These are phyloP conservation scores for Vickermania ingenoplastis DNA, from an alignment of 208 protist genomes.

Conservation along the genomic window DNA sequence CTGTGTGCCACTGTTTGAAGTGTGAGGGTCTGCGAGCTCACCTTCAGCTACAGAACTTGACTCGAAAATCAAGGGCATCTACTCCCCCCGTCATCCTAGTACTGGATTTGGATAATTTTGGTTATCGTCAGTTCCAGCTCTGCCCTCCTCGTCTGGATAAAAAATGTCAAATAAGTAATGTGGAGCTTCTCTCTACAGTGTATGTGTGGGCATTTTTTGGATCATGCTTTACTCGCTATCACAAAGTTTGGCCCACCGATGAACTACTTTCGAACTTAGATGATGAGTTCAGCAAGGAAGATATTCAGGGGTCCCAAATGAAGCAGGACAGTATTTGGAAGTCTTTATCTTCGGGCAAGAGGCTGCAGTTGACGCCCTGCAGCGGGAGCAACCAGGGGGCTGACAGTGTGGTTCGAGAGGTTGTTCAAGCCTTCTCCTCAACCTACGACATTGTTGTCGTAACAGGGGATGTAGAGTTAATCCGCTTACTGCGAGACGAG, in stretches of 20 bases:
- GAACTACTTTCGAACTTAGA: slow-evolving; percentile 9
- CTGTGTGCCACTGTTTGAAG: slow-evolving; percentile 59
- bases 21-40: slow-evolving; percentile 62
- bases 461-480: slow-evolving; percentile 43
- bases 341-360: slow-evolving; percentile 15
- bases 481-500: slow-evolving; percentile 17
- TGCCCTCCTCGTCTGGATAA: slow-evolving; percentile 11
- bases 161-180: background rate
- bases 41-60: slow-evolving; percentile 10
- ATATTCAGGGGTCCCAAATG: background rate
- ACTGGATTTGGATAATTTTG: slow-evolving; percentile 85
- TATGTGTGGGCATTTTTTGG: slow-evolving; percentile 84
- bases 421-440: slow-evolving; percentile 31
- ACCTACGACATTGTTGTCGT: slow-evolving; percentile 34
- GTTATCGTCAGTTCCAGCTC: slow-evolving; percentile 83
- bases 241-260: slow-evolving; percentile 43
- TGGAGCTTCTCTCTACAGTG: slow-evolving; percentile 33
- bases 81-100: slow-evolving; percentile 40
- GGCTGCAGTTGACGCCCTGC: slow-evolving; percentile 64
- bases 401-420: slow-evolving; percentile 58
- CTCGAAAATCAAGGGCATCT: background rate
- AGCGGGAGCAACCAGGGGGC: slow-evolving; percentile 62
- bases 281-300: slow-evolving; percentile 4
- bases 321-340: slow-evolving; percentile 26
- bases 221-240: slow-evolving; percentile 79